Base-by-base conservation (phyloP, 768 basidiomycete species). In the Trametes meyenii region DNA sequence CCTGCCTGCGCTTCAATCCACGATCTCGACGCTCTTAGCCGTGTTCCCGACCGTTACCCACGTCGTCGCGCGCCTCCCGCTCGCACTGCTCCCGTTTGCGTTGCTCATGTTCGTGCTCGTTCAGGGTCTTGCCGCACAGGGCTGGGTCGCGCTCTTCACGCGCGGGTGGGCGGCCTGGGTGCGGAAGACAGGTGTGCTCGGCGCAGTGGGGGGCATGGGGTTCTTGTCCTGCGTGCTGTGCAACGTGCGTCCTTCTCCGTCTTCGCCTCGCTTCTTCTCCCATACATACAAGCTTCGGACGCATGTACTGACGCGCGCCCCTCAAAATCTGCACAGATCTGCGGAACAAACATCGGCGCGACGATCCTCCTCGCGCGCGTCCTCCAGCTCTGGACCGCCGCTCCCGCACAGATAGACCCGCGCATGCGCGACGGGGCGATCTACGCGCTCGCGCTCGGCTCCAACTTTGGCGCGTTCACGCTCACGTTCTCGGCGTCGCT, bases 101-200 rank as follows among this genome's bases (percentile, higher is more conserved):
- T 94, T 98, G 71, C 88, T 90, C 0, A 94, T 96, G 74, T 98
- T 98, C 76, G 93, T 98, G 66, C 84, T 98, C 58, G 92, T 96
- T 60, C 90, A 96, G 70, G 90, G 82, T 0, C 81, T 98, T 6
- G 80, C 86, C 13, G 81, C 85, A 62, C 86, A 88, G 60, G 94
- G 94, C 26, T 98, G 96, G 94, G 92, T 96, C 10, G 79, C 85
- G 13, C 80, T 95, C 23, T 96, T 96, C 70, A 88, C 86, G 0
- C 66, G 66, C 2, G 92, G 92, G 90, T 83, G 81, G 81, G 67
- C 60, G 3, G 71, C 76, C 7, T 83, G 81, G 81, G 76, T 75
- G 7, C 57, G 62, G 35, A 65, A 61, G 36, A 77, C 76, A 1
- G 76, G 76, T 11, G 56, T 67, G 3, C 60, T 78, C 43, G 79